Conservation (phyloP, 2,329 filamentous ascomycete species). For the Phialophora macrospora region DNA sequence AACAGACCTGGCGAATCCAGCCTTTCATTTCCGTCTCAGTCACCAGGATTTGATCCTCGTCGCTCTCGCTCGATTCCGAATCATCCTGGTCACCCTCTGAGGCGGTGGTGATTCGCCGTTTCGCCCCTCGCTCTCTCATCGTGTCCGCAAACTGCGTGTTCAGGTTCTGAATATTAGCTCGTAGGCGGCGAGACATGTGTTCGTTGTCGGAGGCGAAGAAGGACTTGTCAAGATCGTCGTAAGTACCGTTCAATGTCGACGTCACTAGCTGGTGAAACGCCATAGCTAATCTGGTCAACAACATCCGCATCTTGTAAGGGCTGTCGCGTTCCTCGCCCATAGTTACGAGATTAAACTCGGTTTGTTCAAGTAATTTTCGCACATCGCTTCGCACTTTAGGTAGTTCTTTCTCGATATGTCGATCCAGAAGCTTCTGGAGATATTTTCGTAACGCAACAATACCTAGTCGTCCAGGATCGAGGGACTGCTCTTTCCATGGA, state of each 20-base stretch:
- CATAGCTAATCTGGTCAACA: constrained; percentile 47
- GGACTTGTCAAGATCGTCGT: constrained; percentile 45
- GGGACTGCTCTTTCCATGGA: constrained; percentile 41
- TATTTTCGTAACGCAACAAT: constrained; percentile 42
- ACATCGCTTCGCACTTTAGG: constrained; percentile 47
- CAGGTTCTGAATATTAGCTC: constrained; percentile 40
- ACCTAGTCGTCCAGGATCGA: constrained; percentile 37
- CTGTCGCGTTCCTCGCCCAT: constrained; percentile 54
- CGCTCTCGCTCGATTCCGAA: neutral
- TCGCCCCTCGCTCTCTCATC: constrained; percentile 26
- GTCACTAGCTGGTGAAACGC: constrained; percentile 47
- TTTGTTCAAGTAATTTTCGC: constrained; percentile 43
- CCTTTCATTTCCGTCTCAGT: constrained; percentile 9
- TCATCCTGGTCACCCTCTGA: constrained; percentile 12
- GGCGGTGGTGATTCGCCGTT: constrained; percentile 10
- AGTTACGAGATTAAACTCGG: constrained; percentile 47
- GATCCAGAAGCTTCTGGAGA: constrained; percentile 44
- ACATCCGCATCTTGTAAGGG: constrained; percentile 41
- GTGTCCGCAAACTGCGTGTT: constrained; percentile 41
- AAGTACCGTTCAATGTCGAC: constrained; percentile 49
- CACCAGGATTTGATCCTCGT: neutral
- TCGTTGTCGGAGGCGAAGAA: constrained; percentile 42
- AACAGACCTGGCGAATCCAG: too few relatives aligned
- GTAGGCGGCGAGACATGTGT: constrained; percentile 39
- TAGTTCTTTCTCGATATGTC: constrained; percentile 44